Base-by-base conservation (phyloP, 352 stramenopile genomes). In the Phytophthora constricta region DNA sequence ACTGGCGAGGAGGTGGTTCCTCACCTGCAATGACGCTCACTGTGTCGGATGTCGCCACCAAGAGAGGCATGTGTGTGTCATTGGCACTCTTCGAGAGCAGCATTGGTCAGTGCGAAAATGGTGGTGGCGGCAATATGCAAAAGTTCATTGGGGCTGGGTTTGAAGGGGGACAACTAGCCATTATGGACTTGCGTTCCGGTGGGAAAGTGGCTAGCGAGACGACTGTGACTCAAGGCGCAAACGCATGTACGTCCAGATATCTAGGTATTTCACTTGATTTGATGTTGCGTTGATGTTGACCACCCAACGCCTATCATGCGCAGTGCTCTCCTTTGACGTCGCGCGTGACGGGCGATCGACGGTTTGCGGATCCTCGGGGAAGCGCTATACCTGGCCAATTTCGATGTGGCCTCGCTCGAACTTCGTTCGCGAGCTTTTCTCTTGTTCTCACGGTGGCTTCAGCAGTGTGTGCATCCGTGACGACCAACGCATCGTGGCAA, bases 401-500 rank as follows among this genome's bases (percentile, higher is more conserved):
- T 95, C 46, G 76, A 95, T 39, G 74, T 70, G 19, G 45, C 53
- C 9, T 64, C 75, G 22, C 65, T 86, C 17, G 63, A 61, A 10
- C 70, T 89, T 42, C 59, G 13, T 34, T 82, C 68, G 1, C 62
- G 59, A 14, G 1, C 90, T 92, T 54, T 93, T 91, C 65, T 74
- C 59, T 34, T 82, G 79, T 26, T 74, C 77, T 10, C 73, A 87
- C 55, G 84, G 79, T 16, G 87, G 87, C 5, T 88, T 92, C 56
- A 90, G 82, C 39, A 79, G 69, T 37, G 69, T 95, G 27, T 75
- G 80, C 37, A 87, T 92, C 64, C 82, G 87, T 5, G 45, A 46
- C 1, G 87, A 95, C 64, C 74, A 92, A 59, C 85, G 87, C 47
- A 89, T 95, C 58, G 87, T 94, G 64, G 87, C 84, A 16, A 91